phyloP scores from a whole-genome alignment of 1,284 basidiomycete species.

The Austropuccinia psidii region DNA sequence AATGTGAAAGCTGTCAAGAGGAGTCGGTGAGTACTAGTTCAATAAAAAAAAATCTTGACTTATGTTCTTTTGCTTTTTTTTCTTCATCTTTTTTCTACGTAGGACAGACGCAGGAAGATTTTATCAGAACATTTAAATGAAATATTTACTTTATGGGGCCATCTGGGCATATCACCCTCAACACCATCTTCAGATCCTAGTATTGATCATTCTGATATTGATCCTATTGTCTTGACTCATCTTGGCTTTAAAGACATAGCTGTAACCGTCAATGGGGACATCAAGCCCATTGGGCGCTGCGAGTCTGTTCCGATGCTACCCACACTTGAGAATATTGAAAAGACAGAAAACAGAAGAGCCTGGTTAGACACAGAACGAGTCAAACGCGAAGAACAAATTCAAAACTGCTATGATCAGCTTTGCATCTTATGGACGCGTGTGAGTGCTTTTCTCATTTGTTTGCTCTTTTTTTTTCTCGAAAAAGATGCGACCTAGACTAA shows the following conservation, averaged over 20 bases:
- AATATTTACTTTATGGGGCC: conserved; percentile 27
- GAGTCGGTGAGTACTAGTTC: conserved; percentile 24
- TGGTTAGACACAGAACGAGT: conserved; percentile 4
- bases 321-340: conserved; percentile 1
- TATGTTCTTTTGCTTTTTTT: not conserved
- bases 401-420: conserved; percentile 74
- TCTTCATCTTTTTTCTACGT: not conserved
- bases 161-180: conserved; percentile 26
- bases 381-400: conserved; percentile 62
- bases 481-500: not conserved
- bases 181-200: not conserved
- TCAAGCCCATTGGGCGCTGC: not conserved
- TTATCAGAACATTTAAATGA: not conserved
- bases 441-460: too few species aligned
- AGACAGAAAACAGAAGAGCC: not conserved
- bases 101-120: not conserved
- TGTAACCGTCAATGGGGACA: conserved; percentile 14
- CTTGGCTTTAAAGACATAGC: conserved; percentile 15
- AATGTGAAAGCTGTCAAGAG: not conserved
- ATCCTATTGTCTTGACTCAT: conserved; percentile 10
- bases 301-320: conserved; percentile 21
- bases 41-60: not conserved
- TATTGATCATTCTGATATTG: conserved; percentile 15
- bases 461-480: not conserved
- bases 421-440: conserved; percentile 64